A percentile compares a stretch with the other conserved stretches of the same genome.
Evolutionary conservation across 768 basidiomycete species (phyloP).

Genomic region (Fomitopsis pulvina): DNA sequence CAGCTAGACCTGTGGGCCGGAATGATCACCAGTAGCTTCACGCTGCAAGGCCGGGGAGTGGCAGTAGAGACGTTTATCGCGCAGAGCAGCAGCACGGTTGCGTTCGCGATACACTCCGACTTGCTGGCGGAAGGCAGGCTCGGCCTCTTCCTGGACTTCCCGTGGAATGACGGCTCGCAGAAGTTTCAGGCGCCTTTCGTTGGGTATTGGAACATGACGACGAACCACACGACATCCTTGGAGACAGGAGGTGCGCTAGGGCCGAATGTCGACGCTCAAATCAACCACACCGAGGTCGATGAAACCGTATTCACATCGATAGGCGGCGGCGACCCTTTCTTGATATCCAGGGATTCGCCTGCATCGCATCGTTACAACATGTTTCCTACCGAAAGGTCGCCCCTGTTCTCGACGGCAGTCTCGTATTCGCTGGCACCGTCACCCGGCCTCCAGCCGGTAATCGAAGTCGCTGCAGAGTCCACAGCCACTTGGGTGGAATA

Average conservation of each 20-base stretch:
- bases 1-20: constrained; percentile 53
- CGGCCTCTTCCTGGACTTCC: constrained; percentile 50
- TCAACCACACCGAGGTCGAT: constrained; percentile 35
- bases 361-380: constrained; percentile 42
- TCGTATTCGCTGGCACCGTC: constrained; percentile 23
- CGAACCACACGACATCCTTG: constrained; percentile 42
- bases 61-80: constrained; percentile 35
- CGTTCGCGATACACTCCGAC: constrained; percentile 32
- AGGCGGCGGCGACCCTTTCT: constrained; percentile 30
- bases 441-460: constrained; percentile 16
- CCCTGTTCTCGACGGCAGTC: constrained; percentile 31
- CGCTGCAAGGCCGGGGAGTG: constrained; percentile 28
- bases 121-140: constrained; percentile 33
- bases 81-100: constrained; percentile 34
- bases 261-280: constrained; percentile 26
- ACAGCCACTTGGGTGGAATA: constrained; percentile 35
- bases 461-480: constrained; percentile 29
- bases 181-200: constrained; percentile 58
- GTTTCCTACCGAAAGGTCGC: constrained; percentile 20
- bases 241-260: constrained; percentile 9
- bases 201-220: constrained; percentile 40
- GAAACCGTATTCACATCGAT: constrained; percentile 38
- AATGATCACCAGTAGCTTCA: constrained; percentile 39
- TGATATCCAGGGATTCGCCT: constrained; percentile 36
- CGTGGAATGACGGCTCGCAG: constrained; percentile 50